Percentiles rank a stretch among this genome's conserved stretches.
phyloP scores from a whole-genome alignment of 176 grass and related monocot species.

The Eleusine coracana region DNA sequence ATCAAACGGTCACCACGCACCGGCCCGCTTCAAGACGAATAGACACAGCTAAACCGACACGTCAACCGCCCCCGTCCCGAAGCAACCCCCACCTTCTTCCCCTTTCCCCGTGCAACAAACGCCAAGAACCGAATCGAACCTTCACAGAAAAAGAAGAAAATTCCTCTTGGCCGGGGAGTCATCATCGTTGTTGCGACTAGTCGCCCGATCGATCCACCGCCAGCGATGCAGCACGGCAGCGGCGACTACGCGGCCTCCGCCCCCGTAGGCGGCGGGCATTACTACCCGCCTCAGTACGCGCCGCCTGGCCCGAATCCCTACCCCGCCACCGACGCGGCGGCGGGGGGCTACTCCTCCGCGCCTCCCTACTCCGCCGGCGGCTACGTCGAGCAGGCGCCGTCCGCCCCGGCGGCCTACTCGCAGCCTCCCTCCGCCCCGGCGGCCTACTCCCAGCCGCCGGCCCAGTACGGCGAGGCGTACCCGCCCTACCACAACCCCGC shows the following conservation, averaged over 20 bases:
- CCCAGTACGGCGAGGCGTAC: not conserved
- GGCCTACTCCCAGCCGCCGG: slow-evolving; percentile 17
- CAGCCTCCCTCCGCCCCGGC: not conserved
- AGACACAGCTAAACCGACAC: not conserved
- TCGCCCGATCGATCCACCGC: not conserved
- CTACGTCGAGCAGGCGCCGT: slow-evolving; percentile 35
- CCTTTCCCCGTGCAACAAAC: slow-evolving; percentile 44
- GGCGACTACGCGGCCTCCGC: slow-evolving; percentile 58
- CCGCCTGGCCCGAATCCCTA: slow-evolving; percentile 32
- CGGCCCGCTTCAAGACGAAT: not conserved
- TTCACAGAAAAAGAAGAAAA: not conserved
- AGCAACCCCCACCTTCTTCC: slow-evolving; percentile 36
- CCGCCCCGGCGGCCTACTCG: too few species aligned
- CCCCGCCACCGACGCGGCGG: slow-evolving; percentile 39
- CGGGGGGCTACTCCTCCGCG: slow-evolving; percentile 59
- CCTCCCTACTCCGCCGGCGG: slow-evolving; percentile 56
- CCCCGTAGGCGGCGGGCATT: slow-evolving; percentile 40
- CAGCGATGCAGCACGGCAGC: slow-evolving; percentile 63
- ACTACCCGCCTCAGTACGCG: slow-evolving; percentile 63
- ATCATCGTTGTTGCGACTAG: not conserved
- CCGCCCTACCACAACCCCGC: too few species aligned
- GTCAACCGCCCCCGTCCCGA: slow-evolving; percentile 28
- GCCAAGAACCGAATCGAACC: slow-evolving; percentile 42
- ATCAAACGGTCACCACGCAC: slow-evolving; percentile 26
- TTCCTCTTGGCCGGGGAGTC: not conserved